These are phyloP conservation scores for Spinacia oleracea DNA, from an alignment of 179 eudicot species.

Conservation along the genomic window DNA sequence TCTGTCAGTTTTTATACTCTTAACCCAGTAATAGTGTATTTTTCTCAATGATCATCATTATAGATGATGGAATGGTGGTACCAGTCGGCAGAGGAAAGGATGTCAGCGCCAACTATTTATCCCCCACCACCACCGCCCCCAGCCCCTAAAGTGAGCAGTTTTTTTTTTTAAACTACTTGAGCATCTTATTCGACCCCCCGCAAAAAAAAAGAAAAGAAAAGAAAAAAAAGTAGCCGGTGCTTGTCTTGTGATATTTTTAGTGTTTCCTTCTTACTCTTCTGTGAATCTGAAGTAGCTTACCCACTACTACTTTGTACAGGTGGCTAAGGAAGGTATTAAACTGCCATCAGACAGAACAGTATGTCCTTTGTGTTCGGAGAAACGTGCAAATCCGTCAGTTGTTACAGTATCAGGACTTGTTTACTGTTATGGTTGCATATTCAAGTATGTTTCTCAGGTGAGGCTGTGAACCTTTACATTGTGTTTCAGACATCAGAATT, in stretches of 20 bases:
- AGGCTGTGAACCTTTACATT: slow-evolving; percentile 21
- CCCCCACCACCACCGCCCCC: slow-evolving; percentile 99
- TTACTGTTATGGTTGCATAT: slow-evolving; percentile 90
- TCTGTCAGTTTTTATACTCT: neutral
- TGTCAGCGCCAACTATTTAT: slow-evolving; percentile 95
- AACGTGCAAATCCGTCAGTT: slow-evolving; percentile 91
- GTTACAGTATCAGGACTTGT: slow-evolving; percentile 91
- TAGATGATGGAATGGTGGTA: slow-evolving; percentile 99
- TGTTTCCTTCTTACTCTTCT: neutral
- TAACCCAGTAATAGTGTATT: neutral
- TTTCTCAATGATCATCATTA: neutral
- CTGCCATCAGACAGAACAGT: slow-evolving; percentile 71
- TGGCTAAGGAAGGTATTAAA: slow-evolving; percentile 87
- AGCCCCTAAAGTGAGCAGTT: slow-evolving; percentile 62
- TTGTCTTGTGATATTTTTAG: neutral
- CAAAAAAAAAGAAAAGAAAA: neutral
- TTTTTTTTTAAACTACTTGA: neutral
- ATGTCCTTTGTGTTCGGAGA: slow-evolving; percentile 83
- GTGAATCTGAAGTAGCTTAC: neutral
- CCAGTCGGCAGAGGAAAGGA: slow-evolving; percentile 98
- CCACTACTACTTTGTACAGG: slow-evolving; percentile 45
- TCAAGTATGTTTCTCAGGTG: slow-evolving; percentile 90
- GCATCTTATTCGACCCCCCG: neutral
- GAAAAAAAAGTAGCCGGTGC: neutral
- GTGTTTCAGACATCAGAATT: neutral